Percentiles rank a stretch among this genome's conserved stretches.
phyloP scores from a whole-genome alignment of 1,284 basidiomycete species.

The Papiliotrema flavescens region DNA sequence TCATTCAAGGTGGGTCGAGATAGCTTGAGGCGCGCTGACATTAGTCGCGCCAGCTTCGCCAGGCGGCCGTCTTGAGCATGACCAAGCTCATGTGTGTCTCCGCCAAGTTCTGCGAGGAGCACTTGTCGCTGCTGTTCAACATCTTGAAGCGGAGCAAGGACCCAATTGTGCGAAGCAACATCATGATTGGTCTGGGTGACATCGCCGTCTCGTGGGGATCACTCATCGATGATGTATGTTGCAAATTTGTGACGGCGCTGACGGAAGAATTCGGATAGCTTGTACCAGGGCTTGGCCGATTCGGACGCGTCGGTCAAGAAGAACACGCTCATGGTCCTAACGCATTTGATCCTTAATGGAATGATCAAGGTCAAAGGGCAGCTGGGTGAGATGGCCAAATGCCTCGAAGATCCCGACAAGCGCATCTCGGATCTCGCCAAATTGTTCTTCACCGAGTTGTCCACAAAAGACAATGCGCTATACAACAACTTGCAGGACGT shows the following conservation, averaged over 20 bases:
- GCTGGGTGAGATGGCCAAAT: slow-evolving; percentile 99
- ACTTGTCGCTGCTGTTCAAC: slow-evolving; percentile 86
- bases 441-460: slow-evolving; percentile 92
- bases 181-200: slow-evolving; percentile 95
- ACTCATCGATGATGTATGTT: slow-evolving; percentile 76
- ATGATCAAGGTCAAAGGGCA: slow-evolving; percentile 99
- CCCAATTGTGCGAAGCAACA: slow-evolving; percentile 85
- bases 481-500: slow-evolving; percentile 98
- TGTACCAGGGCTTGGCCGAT: slow-evolving; percentile 92
- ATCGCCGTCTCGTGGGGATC: slow-evolving; percentile 95
- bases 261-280: slow-evolving; percentile 72
- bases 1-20: slow-evolving; percentile 67
- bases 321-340: slow-evolving; percentile 98
- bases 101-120: slow-evolving; percentile 85
- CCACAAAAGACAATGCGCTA: slow-evolving; percentile 95
- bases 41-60: slow-evolving; percentile 78
- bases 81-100: slow-evolving; percentile 97
- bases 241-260: not conserved
- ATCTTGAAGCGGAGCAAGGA: slow-evolving; percentile 88
- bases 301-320: slow-evolving; percentile 89
- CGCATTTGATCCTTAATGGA: slow-evolving; percentile 93
- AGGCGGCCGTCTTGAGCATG: slow-evolving; percentile 81
- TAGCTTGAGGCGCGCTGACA: slow-evolving; percentile 3
- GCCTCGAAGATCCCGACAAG: slow-evolving; percentile 86
- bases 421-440: slow-evolving; percentile 90